A percentile compares a stretch with the other conserved stretches of the same genome.
Conservation (phyloP, 1,284 basidiomycete species). For the Meripilus lineatus region DNA sequence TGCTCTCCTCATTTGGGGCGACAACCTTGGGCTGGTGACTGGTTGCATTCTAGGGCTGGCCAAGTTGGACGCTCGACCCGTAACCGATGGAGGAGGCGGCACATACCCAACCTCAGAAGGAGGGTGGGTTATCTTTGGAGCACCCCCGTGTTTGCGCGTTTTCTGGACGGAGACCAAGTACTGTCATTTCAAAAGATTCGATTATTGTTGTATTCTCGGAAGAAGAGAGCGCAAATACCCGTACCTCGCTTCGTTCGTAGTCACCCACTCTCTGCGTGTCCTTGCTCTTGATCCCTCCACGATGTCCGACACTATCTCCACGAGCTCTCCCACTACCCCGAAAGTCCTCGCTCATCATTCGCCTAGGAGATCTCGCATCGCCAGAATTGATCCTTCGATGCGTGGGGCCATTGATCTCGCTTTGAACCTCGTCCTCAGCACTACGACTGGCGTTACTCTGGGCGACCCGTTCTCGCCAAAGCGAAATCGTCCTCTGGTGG, state of each 20-base stretch:
- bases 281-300: constrained; percentile 12
- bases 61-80: constrained; percentile 11
- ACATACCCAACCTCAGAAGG: constrained; percentile 15
- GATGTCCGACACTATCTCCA: constrained; percentile 4
- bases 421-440: constrained; percentile 13
- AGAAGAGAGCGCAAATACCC: neutral
- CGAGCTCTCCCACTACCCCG: neutral
- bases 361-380: constrained; percentile 16
- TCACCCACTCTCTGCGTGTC: constrained; percentile 12
- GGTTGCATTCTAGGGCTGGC: constrained; percentile 12
- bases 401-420: constrained; percentile 14
- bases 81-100: constrained; percentile 5
- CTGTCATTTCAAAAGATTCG: constrained; percentile 11
- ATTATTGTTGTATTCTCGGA: neutral
- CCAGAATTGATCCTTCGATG: constrained; percentile 21
- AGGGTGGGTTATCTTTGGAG: constrained; percentile 15
- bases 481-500: constrained; percentile 30
- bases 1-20: constrained; percentile 17
- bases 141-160: constrained; percentile 12
- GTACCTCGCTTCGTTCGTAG: constrained; percentile 29
- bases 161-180: constrained; percentile 27
- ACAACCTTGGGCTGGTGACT: constrained; percentile 12
- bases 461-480: constrained; percentile 34
- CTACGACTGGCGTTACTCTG: constrained; percentile 19
- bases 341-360: constrained; percentile 7